Evolutionary conservation across 148 eudicot species (phyloP).

Genomic region (Oxyria digyna): DNA sequence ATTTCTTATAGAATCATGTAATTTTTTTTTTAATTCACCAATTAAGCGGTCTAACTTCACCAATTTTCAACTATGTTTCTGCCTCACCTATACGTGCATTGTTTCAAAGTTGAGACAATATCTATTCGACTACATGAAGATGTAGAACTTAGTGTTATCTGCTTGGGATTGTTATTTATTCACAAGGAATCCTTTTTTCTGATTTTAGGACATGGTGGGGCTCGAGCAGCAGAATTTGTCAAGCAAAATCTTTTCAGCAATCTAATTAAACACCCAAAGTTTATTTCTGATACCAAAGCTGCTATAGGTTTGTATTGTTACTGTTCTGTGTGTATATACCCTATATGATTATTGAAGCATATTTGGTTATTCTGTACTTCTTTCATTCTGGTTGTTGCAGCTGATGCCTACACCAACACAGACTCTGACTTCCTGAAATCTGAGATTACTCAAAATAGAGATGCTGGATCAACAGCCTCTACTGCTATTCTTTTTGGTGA

Average conservation of each 20-base stretch:
- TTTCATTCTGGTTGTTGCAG: constrained; percentile 25
- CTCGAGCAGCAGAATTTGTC: constrained; percentile 95
- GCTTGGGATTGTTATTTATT: background rate
- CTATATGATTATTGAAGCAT: background rate
- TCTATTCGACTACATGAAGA: background rate
- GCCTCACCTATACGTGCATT: background rate
- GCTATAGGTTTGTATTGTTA: constrained; percentile 57
- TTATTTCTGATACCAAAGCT: constrained; percentile 90
- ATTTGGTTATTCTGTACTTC: background rate
- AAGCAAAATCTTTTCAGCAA: constrained; percentile 86
- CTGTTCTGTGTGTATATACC: background rate
- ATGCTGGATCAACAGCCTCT: constrained; percentile 98
- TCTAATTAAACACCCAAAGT: constrained; percentile 84
- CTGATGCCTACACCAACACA: constrained; percentile 85
- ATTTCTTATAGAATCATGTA: background rate
- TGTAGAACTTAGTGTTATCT: background rate
- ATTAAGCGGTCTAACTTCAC: background rate
- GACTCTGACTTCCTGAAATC: constrained; percentile 89
- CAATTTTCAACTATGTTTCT: background rate
- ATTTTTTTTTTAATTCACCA: background rate
- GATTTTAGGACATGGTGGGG: constrained; percentile 89
- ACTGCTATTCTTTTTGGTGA: constrained; percentile 97
- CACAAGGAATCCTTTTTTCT: background rate
- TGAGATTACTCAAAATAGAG: constrained; percentile 71
- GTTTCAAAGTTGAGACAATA: background rate